Base-by-base conservation (phyloP, 306 rosid genomes). In the Coriaria nepalensis region DNA sequence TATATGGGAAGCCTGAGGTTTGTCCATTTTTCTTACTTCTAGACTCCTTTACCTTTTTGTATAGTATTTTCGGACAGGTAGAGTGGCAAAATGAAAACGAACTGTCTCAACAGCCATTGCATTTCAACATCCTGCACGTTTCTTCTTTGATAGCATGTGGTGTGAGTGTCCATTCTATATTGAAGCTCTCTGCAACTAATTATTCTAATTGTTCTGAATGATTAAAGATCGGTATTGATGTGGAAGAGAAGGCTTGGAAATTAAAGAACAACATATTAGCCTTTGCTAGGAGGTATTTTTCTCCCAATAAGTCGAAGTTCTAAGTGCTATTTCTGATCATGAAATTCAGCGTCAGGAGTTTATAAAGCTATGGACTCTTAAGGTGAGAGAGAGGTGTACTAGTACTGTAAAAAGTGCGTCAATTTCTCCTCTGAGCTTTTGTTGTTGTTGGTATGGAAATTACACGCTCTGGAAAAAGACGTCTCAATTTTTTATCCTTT, bases 91-190 rank as follows among this genome's bases (percentile, higher is more conserved):
- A 45, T 56, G 65, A 54, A 44, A 71, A 68, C 55, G 73, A 77
- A 57, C 57, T 69, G 79, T 64, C 64, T 40, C 77, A 67, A 56
- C 87, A 90, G 13, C 80, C 78, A 2, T 73, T 90, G 75, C 97
- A 81, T 59, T 90, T 90, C 78, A 90, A 90, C 73, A 71, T 84
- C 61, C 78, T 95, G 5, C 95, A 84, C 64, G 76, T 87, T 57
- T 73, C 93, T 54, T 78, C 90, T 41, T 59, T 84, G 76, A 77
- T 90, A 57, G 97, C 87, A 52, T 90, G 95, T 64, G 97, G 97
- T 64, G 83, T 88, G 53, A 67, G 93, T 35, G 42, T 59, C 49
- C 73, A 78, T 57, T 78, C 80, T 10, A 20, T 20, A 20, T 20
- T 20, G 29, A 20, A 20, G 29, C 29, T 20, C 29, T 20, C 29